A percentile compares a stretch with the other conserved stretches of the same genome.
Evolutionary conservation across 2,329 filamentous ascomycete genomes (phyloP).

Genomic region (Beauveria rudraprayagi): DNA sequence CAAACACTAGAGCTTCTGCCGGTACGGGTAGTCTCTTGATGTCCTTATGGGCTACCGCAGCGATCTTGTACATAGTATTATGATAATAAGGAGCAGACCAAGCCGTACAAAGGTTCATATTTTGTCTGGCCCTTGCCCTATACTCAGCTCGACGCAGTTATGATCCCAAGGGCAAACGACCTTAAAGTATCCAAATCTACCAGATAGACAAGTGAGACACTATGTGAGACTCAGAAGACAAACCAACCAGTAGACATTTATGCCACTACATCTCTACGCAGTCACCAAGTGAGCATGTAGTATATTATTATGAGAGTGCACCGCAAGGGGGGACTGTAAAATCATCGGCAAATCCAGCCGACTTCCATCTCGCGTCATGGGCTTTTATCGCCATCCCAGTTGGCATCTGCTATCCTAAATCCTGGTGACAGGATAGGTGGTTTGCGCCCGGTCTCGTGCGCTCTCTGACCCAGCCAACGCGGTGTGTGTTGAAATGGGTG

Average conservation of each 20-base stretch:
- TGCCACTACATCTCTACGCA: constrained; percentile 2
- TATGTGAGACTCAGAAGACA: background rate
- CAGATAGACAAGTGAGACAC: constrained; percentile 4
- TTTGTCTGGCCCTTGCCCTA: too few relatives aligned
- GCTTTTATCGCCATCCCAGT: constrained; percentile 14
- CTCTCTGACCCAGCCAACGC: background rate
- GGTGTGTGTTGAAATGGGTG: background rate
- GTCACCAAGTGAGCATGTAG: constrained; percentile 9
- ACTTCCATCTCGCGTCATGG: constrained; percentile 12
- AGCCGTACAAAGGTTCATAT: too few relatives aligned
- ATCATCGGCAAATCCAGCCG: constrained; percentile 13
- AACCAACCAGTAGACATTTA: background rate
- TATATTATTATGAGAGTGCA: constrained; percentile 11
- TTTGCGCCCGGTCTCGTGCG: background rate
- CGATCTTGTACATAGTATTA: background rate
- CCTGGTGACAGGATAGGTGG: constrained; percentile 6
- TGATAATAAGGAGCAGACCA: too few relatives aligned
- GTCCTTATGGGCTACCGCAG: background rate
- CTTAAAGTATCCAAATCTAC: background rate
- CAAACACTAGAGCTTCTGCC: background rate
- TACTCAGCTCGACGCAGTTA: too few relatives aligned
- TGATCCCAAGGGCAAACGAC: too few relatives aligned
- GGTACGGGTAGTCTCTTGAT: background rate
- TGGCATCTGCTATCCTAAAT: constrained; percentile 13
- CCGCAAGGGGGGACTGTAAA: constrained; percentile 7